phyloP scores from a whole-genome alignment of 305 asterid genomes.

The Petunia hybrid region DNA sequence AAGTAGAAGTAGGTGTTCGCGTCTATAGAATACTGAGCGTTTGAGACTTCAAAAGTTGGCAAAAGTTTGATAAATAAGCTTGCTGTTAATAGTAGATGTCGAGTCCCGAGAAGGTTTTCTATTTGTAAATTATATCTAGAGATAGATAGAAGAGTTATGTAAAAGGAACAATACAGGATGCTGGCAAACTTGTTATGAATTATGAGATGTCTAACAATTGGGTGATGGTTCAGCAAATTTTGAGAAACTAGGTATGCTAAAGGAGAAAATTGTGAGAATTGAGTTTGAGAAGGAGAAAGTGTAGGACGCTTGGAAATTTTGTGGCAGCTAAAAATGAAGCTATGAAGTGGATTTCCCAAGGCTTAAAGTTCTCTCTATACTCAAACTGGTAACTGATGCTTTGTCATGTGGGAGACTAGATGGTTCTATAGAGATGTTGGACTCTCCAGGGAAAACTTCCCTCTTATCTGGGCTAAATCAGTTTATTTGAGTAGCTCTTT shows the following conservation, averaged over 20 bases:
- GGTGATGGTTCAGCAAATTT: background rate
- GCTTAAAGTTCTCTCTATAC: conserved; percentile 7
- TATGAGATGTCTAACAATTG: background rate
- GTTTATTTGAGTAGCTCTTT: background rate
- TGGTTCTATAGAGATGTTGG: background rate
- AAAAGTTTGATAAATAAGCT: conserved; percentile 17
- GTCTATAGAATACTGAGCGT: background rate
- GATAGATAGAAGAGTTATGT: background rate
- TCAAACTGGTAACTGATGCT: background rate
- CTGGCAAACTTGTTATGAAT: conserved; percentile 13
- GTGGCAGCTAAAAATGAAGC: background rate
- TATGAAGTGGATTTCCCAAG: background rate
- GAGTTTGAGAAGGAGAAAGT: conserved; percentile 19
- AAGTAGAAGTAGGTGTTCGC: conserved; percentile 1
- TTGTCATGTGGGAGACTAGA: background rate
- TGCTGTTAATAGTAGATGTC: background rate
- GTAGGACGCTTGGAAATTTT: background rate
- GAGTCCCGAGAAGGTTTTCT: background rate
- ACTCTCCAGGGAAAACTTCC: background rate
- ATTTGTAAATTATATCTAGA: background rate
- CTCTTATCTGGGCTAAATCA: background rate
- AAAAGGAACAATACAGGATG: conserved; percentile 21
- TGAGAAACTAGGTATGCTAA: background rate
- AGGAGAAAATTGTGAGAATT: background rate
- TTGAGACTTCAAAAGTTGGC: conserved; percentile 23